Evolutionary conservation across 2,329 filamentous ascomycete species (phyloP).

Genomic region (Trichoderma sp.): DNA sequence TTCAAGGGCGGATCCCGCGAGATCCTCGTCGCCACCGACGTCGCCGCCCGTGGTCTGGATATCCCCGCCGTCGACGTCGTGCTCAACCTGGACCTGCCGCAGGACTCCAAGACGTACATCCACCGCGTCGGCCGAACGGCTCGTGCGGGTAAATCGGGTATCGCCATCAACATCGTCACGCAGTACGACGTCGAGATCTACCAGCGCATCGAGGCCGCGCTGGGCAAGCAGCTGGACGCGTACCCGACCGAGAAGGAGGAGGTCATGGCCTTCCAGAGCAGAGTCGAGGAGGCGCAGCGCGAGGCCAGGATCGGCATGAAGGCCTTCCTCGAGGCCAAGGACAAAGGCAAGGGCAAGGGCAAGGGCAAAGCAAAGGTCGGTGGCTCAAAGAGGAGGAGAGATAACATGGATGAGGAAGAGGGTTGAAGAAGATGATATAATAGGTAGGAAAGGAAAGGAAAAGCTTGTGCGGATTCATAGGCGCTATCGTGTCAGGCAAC

Average conservation of each 20-base stretch:
- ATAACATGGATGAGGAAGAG: constrained; percentile 77
- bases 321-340: constrained; percentile 67
- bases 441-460: neutral
- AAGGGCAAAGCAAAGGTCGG: constrained; percentile 1
- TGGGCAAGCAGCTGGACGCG: constrained; percentile 74
- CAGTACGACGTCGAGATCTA: constrained; percentile 87
- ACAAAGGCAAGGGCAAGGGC: constrained; percentile 19
- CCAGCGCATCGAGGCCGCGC: constrained; percentile 76
- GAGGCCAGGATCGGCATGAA: constrained; percentile 82
- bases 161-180: constrained; percentile 78
- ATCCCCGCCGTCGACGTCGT: constrained; percentile 90
- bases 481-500: neutral
- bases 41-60: constrained; percentile 90
- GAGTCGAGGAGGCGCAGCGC: constrained; percentile 82
- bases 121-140: constrained; percentile 88
- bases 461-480: neutral
- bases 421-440: constrained; percentile 47
- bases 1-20: constrained; percentile 80
- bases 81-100: constrained; percentile 81
- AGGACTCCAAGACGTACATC: constrained; percentile 87
- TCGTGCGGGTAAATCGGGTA: constrained; percentile 80
- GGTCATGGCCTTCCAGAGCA: constrained; percentile 76
- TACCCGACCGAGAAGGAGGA: constrained; percentile 76
- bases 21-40: constrained; percentile 89
- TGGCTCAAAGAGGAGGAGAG: constrained; percentile 47